These are phyloP conservation scores for Protea cynaroides DNA, from an alignment of 164 flowering plant genomes.

Conservation along the genomic window DNA sequence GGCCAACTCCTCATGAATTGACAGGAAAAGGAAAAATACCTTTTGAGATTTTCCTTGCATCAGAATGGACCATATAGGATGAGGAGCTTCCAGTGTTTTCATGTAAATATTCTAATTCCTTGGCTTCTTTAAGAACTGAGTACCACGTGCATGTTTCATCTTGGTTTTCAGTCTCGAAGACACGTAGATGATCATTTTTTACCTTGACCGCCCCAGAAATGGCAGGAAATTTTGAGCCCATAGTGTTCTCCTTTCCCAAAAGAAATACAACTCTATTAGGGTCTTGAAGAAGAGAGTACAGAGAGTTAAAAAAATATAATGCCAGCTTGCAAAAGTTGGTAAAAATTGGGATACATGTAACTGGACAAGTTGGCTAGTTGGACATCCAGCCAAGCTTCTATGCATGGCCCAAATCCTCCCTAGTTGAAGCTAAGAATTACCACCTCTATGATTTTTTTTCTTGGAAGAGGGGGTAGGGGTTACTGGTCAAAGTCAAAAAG, in stretches of 20 bases:
- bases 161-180: conserved; percentile 17
- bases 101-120: conserved; percentile 28
- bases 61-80: conserved; percentile 18
- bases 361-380: no score
- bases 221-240: conserved; percentile 9
- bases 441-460: no score
- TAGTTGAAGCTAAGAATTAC: no score
- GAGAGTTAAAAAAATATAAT: background rate
- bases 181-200: conserved; percentile 7
- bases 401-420: no score
- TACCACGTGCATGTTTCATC: conserved; percentile 24
- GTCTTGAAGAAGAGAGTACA: background rate
- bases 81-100: conserved; percentile 26
- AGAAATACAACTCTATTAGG: conserved; percentile 3
- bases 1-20: background rate
- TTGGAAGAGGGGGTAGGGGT: background rate
- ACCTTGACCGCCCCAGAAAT: conserved; percentile 9
- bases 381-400: no score
- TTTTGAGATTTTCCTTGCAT: conserved; percentile 23
- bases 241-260: conserved; percentile 16
- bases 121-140: conserved; percentile 29
- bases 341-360: no score
- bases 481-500: conserved; percentile 9
- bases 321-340: background rate
- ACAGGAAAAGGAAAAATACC: conserved; percentile 20